A percentile compares a stretch with the other conserved stretches of the same genome.
Evolutionary conservation across 768 basidiomycete species (phyloP).

Genomic region (Cubamyces lactineus): DNA sequence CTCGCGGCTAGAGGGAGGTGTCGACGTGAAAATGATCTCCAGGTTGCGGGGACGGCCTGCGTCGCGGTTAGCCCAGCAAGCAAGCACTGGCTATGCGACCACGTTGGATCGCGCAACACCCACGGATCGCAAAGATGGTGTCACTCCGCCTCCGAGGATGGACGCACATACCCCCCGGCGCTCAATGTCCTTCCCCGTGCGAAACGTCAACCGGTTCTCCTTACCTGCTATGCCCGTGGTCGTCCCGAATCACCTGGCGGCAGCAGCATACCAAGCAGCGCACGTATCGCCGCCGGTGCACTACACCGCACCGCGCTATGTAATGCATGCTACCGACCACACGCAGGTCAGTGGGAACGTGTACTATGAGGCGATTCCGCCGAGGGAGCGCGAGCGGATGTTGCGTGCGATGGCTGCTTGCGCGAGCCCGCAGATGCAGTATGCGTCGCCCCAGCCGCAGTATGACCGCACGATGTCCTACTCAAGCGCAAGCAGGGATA

Average conservation of each 20-base stretch:
- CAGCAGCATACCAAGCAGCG: slow-evolving; percentile 7
- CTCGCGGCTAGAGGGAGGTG: slow-evolving; percentile 20
- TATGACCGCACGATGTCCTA: slow-evolving; percentile 14
- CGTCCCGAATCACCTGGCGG: slow-evolving; percentile 19
- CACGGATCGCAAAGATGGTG: slow-evolving; percentile 14
- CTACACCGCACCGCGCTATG: slow-evolving; percentile 15
- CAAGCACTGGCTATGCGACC: background rate
- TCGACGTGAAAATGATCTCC: slow-evolving; percentile 29
- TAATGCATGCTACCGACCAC: slow-evolving; percentile 16
- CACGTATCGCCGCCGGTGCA: slow-evolving; percentile 20
- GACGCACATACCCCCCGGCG: slow-evolving; percentile 36
- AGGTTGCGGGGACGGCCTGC: slow-evolving; percentile 30
- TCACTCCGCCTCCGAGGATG: slow-evolving; percentile 32
- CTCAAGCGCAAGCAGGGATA: background rate
- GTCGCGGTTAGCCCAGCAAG: slow-evolving; percentile 22
- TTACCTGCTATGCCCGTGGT: slow-evolving; percentile 14
- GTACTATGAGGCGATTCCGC: slow-evolving; percentile 34
- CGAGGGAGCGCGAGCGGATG: slow-evolving; percentile 23
- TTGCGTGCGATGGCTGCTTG: slow-evolving; percentile 12
- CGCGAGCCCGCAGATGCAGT: slow-evolving; percentile 10
- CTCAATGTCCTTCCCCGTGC: slow-evolving; percentile 39
- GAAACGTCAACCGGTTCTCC: slow-evolving; percentile 27
- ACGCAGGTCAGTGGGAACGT: slow-evolving; percentile 25
- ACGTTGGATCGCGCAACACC: slow-evolving; percentile 11
- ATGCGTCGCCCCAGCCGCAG: slow-evolving; percentile 17